phyloP scores from a whole-genome alignment of 495 filamentous ascomycete species.

The Penicillium lagena region DNA sequence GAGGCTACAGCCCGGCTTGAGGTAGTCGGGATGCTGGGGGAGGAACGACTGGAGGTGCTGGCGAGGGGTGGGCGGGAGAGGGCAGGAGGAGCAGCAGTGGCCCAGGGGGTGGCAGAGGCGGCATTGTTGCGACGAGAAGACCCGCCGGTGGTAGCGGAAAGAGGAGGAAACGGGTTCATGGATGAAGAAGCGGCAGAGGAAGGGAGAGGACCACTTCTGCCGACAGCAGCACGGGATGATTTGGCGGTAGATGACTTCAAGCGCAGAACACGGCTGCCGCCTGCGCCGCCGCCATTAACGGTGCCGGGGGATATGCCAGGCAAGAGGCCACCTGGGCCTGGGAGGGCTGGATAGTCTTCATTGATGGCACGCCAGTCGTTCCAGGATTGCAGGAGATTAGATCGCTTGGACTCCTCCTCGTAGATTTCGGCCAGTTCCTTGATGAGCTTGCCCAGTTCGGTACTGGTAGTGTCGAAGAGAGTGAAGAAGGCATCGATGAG shows the following conservation, averaged over 20 bases:
- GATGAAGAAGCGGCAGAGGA: constrained; percentile 26
- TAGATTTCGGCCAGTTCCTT: constrained; percentile 92
- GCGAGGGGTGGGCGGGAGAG: constrained; percentile 20
- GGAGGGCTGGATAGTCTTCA: constrained; percentile 91
- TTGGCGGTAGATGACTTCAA: constrained; percentile 74
- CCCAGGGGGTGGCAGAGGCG: constrained; percentile 46
- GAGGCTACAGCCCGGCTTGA: constrained; percentile 3
- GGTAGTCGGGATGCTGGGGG: constrained; percentile 16
- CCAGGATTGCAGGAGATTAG: constrained; percentile 73
- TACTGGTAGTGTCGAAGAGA: constrained; percentile 72
- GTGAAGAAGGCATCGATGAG: constrained; percentile 78
- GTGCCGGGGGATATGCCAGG: constrained; percentile 41
- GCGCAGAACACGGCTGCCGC: constrained; percentile 57
- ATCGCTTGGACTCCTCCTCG: constrained; percentile 69
- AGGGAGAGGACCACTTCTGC: constrained; percentile 32
- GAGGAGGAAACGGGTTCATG: constrained; percentile 41
- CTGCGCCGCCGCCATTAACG: constrained; percentile 24
- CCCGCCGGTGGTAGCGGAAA: constrained; percentile 34
- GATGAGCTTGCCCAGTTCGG: constrained; percentile 80
- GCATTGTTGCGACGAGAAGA: constrained; percentile 20
- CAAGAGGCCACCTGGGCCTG: constrained; percentile 57
- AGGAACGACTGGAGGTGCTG: constrained; percentile 18
- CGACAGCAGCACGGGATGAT: constrained; percentile 57
- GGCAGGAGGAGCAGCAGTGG: constrained; percentile 24
- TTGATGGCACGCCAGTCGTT: constrained; percentile 92